Evolutionary conservation across 176 grass and related monocot genomes (phyloP).

Genomic region (Zoysia pacifica): DNA sequence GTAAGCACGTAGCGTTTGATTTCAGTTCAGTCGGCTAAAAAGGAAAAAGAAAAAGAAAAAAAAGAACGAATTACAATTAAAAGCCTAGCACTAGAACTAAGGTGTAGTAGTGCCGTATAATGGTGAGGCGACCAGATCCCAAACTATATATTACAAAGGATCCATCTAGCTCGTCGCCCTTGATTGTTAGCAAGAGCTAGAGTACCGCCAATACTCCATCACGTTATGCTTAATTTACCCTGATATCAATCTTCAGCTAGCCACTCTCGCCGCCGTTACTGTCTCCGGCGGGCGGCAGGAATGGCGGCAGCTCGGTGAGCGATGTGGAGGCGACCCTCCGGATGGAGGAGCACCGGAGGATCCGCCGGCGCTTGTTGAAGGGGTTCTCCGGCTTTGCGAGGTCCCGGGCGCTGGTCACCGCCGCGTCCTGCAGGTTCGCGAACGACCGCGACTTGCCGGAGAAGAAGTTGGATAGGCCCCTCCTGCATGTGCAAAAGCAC

Average conservation of each 20-base stretch:
- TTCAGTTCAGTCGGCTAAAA: too few relatives aligned
- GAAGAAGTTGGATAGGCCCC: constrained; percentile 92
- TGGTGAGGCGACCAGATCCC: constrained; percentile 16
- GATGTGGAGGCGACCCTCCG: constrained; percentile 62
- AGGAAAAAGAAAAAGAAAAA: too few relatives aligned
- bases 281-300: constrained; percentile 29
- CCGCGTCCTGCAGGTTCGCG: constrained; percentile 71
- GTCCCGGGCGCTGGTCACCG: constrained; percentile 48
- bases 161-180: neutral
- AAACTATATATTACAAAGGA: constrained; percentile 27
- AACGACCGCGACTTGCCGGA: constrained; percentile 97
- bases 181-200: neutral
- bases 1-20: too few relatives aligned
- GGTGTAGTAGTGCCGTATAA: too few relatives aligned
- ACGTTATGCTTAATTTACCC: neutral
- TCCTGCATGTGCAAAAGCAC: constrained; percentile 38
- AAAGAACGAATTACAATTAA: too few relatives aligned
- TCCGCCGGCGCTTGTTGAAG: constrained; percentile 86
- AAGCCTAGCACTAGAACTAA: too few relatives aligned
- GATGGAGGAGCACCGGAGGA: constrained; percentile 65
- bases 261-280: neutral
- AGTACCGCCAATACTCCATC: too few relatives aligned
- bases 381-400: constrained; percentile 93
- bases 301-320: constrained; percentile 55
- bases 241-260: neutral